Evolutionary conservation across 2,329 filamentous ascomycete genomes (phyloP).

Genomic region (Pyrenochaeta sp.): DNA sequence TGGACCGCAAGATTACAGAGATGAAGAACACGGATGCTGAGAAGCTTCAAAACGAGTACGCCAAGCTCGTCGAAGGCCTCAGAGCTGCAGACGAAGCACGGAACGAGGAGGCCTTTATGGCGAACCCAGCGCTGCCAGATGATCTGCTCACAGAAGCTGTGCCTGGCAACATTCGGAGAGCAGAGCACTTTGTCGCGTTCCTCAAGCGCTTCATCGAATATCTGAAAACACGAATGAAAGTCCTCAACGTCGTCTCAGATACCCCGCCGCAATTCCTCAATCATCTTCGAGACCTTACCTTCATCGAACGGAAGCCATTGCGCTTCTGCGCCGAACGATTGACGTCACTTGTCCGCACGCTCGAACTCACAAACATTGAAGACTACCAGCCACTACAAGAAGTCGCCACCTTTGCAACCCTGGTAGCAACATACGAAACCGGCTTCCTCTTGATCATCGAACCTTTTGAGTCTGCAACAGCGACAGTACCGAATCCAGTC

Average conservation of each 20-base stretch:
- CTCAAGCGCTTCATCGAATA: constrained; percentile 98
- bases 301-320: constrained; percentile 95
- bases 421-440: constrained; percentile 96
- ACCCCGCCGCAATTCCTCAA: constrained; percentile 92
- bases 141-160: constrained; percentile 95
- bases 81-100: constrained; percentile 87
- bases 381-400: constrained; percentile 97
- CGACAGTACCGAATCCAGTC: constrained; percentile 95
- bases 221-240: constrained; percentile 97
- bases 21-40: constrained; percentile 97
- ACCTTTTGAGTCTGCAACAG: constrained; percentile 93
- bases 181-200: constrained; percentile 95
- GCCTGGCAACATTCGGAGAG: constrained; percentile 92
- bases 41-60: constrained; percentile 93
- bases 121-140: constrained; percentile 91
- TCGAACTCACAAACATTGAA: constrained; percentile 97
- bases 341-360: constrained; percentile 90
- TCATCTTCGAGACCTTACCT: constrained; percentile 93
- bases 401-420: constrained; percentile 94
- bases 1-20: constrained; percentile 89
- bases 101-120: constrained; percentile 95
- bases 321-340: constrained; percentile 94
- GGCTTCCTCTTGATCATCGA: constrained; percentile 97
- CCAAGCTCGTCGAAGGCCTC: constrained; percentile 91
- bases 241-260: constrained; percentile 95